A percentile compares a stretch with the other conserved stretches of the same genome.
phyloP scores from a whole-genome alignment of 495 filamentous ascomycete genomes.

The Parachaetomium inaequale region DNA sequence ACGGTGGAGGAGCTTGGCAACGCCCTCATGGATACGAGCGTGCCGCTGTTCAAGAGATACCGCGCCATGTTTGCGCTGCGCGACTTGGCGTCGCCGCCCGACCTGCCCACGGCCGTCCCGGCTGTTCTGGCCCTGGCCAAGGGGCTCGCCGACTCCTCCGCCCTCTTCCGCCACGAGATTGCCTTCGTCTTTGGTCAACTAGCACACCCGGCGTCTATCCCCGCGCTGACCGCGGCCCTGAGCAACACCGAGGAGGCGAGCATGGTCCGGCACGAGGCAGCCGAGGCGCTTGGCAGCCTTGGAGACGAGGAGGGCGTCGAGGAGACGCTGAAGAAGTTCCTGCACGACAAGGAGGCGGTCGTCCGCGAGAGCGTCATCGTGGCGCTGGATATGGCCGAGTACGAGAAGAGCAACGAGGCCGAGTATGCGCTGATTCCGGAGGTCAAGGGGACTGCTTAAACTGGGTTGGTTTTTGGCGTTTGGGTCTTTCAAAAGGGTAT shows the following conservation, averaged over 20 bases:
- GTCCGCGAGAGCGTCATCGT: slow-evolving; percentile 94
- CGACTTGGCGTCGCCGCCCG: slow-evolving; percentile 87
- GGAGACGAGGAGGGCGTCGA: slow-evolving; percentile 93
- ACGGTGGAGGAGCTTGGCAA: slow-evolving; percentile 73
- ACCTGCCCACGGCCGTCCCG: slow-evolving; percentile 78
- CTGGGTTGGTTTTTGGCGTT: slow-evolving; percentile 20
- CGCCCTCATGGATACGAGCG: slow-evolving; percentile 69
- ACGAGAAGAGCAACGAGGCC: slow-evolving; percentile 79
- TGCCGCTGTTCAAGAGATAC: slow-evolving; percentile 87
- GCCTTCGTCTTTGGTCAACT: slow-evolving; percentile 98
- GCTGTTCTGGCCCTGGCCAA: slow-evolving; percentile 82
- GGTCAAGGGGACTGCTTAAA: slow-evolving; percentile 36
- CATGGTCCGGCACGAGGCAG: slow-evolving; percentile 98
- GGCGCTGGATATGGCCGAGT: slow-evolving; percentile 96
- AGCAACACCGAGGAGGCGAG: slow-evolving; percentile 76
- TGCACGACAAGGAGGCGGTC: slow-evolving; percentile 86
- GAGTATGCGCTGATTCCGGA: slow-evolving; percentile 90
- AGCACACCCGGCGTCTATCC: slow-evolving; percentile 91
- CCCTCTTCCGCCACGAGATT: slow-evolving; percentile 96
- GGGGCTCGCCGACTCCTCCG: slow-evolving; percentile 80
- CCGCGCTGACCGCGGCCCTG: slow-evolving; percentile 73
- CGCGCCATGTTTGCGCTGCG: slow-evolving; percentile 96
- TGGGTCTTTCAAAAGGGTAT: slow-evolving; percentile 21
- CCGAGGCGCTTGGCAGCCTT: slow-evolving; percentile 93
- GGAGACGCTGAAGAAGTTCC: slow-evolving; percentile 73